A percentile compares a stretch with the other conserved stretches of the same genome.
phyloP scores from a whole-genome alignment of 2,329 filamentous ascomycete species.

The Aspergillus hortae region DNA sequence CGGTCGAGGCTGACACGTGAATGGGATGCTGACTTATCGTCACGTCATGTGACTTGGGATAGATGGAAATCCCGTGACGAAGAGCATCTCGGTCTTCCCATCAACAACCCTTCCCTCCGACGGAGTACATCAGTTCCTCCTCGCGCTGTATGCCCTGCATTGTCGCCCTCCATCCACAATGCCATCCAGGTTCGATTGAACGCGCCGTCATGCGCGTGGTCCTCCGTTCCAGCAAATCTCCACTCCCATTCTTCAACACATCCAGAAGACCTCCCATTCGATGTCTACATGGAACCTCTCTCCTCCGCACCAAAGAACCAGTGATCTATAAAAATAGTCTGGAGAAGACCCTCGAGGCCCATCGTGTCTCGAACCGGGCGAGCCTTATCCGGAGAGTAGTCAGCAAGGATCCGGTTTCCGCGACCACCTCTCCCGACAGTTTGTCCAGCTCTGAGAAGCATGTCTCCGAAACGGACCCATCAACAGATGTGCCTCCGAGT shows the following conservation, averaged over 20 bases:
- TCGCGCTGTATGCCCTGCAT: constrained; percentile 11
- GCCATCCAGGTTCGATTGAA: constrained; percentile 13
- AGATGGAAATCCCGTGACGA: background rate
- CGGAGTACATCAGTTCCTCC: background rate
- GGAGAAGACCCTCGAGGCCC: constrained; percentile 39
- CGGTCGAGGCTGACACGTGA: background rate
- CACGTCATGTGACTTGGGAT: background rate
- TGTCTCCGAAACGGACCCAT: background rate
- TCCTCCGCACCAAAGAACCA: constrained; percentile 11
- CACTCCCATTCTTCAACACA: background rate
- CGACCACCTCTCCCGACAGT: too few relatives aligned
- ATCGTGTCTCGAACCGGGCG: constrained; percentile 37
- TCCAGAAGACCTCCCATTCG: background rate
- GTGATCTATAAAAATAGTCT: constrained; percentile 33
- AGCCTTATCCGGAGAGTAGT: constrained; percentile 32
- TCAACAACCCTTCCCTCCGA: background rate
- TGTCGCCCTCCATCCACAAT: constrained; percentile 9
- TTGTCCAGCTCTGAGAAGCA: too few relatives aligned
- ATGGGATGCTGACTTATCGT: background rate
- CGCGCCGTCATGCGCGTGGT: constrained; percentile 24
- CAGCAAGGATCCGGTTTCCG: constrained; percentile 2
- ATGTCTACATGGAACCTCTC: constrained; percentile 10
- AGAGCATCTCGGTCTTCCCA: background rate
- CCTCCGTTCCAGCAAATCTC: constrained; percentile 4
- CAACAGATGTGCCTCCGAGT: background rate